A percentile compares a stretch with the other conserved stretches of the same genome.
These are phyloP conservation scores for Atkinsonella hypoxylon DNA, from an alignment of 2,329 filamentous ascomycete genomes.

Conservation along the genomic window DNA sequence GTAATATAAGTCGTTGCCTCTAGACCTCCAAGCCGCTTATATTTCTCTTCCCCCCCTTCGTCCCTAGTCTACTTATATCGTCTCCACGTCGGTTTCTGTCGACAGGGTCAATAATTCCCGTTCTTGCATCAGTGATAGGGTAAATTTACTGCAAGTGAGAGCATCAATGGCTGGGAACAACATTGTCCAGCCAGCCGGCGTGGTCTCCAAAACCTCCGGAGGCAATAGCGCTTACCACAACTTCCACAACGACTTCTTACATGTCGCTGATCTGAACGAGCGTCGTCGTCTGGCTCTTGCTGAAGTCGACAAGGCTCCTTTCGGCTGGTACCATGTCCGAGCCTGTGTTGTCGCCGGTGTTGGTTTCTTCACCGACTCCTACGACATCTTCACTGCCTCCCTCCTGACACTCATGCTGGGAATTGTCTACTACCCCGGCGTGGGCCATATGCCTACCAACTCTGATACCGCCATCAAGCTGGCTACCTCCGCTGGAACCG, in stretches of 20 bases:
- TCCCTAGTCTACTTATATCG: not conserved
- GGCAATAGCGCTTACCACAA: constrained; percentile 65
- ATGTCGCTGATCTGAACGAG: constrained; percentile 61
- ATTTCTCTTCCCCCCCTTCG: not conserved
- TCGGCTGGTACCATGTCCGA: constrained; percentile 75
- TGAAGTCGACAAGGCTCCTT: constrained; percentile 70
- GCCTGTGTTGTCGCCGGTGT: constrained; percentile 69
- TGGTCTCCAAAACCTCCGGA: constrained; percentile 38
- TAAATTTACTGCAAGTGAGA: not conserved
- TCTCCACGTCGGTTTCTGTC: not conserved
- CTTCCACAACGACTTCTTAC: constrained; percentile 60
- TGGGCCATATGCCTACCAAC: constrained; percentile 48
- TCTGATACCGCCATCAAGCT: constrained; percentile 79
- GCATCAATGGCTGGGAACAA: constrained; percentile 4
- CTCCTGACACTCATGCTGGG: constrained; percentile 65
- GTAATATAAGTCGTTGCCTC: not conserved
- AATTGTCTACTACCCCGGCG: constrained; percentile 57
- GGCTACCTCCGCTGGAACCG: constrained; percentile 70
- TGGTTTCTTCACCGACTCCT: constrained; percentile 82
- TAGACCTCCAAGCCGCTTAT: not conserved
- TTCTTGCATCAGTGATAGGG: not conserved
- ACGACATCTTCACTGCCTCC: constrained; percentile 70
- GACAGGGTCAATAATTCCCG: not conserved
- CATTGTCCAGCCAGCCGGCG: constrained; percentile 5
- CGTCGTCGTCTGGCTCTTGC: constrained; percentile 67